Evolutionary conservation across 345 rosid species (phyloP).

Genomic region (Triadica sebifera): DNA sequence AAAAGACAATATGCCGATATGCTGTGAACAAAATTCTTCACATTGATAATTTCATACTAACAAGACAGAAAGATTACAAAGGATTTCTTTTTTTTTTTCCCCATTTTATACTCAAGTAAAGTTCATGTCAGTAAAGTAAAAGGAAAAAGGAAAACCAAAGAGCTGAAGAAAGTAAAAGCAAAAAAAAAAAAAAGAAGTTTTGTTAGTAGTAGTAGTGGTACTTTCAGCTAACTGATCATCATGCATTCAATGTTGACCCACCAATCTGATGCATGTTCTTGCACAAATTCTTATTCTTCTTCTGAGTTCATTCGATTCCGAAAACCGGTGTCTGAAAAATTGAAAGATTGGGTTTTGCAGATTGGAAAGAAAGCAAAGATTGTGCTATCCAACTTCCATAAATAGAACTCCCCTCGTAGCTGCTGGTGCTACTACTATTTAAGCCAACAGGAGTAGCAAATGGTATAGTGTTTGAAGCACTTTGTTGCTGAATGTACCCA

Average conservation of each 20-base stretch:
- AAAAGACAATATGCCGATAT: no score
- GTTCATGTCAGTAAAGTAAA: constrained; percentile 27
- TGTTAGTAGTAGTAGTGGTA: constrained; percentile 32
- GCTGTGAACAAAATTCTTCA: not conserved
- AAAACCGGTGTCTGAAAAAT: constrained; percentile 83
- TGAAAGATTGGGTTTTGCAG: constrained; percentile 62
- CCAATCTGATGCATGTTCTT: constrained; percentile 2
- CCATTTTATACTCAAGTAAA: constrained; percentile 27
- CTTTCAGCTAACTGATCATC: constrained; percentile 29
- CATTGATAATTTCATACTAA: not conserved
- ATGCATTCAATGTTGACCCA: constrained; percentile 25
- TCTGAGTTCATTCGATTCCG: constrained; percentile 72
- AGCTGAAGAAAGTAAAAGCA: not conserved
- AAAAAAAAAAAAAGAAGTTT: not conserved
- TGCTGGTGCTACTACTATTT: constrained; percentile 20
- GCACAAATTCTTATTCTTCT: constrained; percentile 33
- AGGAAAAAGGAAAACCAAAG: constrained; percentile 5
- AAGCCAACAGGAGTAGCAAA: constrained; percentile 37
- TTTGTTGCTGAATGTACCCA: constrained; percentile 37
- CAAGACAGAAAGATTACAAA: constrained; percentile 13
- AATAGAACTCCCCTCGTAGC: constrained; percentile 33
- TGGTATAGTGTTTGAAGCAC: constrained; percentile 37
- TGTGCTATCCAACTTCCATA: constrained; percentile 52
- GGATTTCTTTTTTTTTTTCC: constrained; percentile 23
- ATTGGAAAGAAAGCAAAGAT: constrained; percentile 48